Percentiles rank a stretch among this genome's conserved stretches.
These are phyloP conservation scores for Ajuga chamaepitys DNA, from an alignment of 257 asterid species.

Conservation along the genomic window DNA sequence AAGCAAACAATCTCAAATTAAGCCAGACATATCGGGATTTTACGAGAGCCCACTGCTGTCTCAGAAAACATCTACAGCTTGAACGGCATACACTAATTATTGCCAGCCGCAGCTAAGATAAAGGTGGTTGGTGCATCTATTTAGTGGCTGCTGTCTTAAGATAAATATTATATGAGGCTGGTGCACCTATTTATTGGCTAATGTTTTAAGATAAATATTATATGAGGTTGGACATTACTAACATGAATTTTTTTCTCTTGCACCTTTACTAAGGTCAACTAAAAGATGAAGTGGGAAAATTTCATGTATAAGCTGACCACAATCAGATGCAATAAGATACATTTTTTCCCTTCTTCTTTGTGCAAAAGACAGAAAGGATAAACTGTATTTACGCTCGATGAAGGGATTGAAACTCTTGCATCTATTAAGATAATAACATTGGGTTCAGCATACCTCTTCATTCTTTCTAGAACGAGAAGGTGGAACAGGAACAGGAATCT, in stretches of 20 bases:
- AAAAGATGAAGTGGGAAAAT: neutral
- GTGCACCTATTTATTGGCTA: too few relatives aligned
- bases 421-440: neutral
- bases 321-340: neutral
- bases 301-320: neutral
- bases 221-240: too few relatives aligned
- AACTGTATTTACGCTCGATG: neutral
- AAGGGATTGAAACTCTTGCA: neutral
- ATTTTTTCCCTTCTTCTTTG: too few relatives aligned
- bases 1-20: neutral
- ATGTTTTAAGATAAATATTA: too few relatives aligned
- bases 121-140: too few relatives aligned
- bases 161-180: too few relatives aligned
- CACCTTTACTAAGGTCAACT: neutral
- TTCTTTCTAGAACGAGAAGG: conserved; percentile 55
- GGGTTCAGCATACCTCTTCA: conserved; percentile 48
- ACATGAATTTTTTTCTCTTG: too few relatives aligned
- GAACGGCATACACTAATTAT: too few relatives aligned
- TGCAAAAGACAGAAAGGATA: neutral
- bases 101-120: too few relatives aligned
- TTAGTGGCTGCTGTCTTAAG: too few relatives aligned
- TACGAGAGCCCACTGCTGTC: neutral
- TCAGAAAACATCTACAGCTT: too few relatives aligned
- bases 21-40: neutral
- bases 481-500: conserved; percentile 92